Evolutionary conservation across 1,139 yeast genomes (phyloP).

Genomic region (Suhomyces ambrosiae): DNA sequence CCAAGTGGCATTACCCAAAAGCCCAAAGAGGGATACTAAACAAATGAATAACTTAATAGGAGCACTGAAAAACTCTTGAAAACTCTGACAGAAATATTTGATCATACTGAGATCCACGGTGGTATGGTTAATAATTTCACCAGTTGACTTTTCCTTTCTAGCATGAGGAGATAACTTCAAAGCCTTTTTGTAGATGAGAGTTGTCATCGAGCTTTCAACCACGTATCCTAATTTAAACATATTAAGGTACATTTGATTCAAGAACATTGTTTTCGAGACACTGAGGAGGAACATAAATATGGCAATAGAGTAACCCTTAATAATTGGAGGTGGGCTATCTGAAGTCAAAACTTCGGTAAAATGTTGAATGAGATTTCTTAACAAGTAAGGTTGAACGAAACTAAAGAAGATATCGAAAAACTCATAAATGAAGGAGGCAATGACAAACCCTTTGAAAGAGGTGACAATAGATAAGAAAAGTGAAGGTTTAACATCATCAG

Average conservation of each 20-base stretch:
- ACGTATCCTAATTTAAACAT: constrained; percentile 20
- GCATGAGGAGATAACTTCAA: constrained; percentile 30
- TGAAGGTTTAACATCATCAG: constrained; percentile 19
- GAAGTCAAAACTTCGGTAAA: constrained; percentile 15
- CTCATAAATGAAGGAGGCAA: constrained; percentile 13
- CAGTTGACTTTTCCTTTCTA: constrained; percentile 29
- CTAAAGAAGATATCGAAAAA: constrained; percentile 17
- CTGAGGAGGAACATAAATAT: constrained; percentile 21
- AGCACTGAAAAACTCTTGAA: constrained; percentile 24
- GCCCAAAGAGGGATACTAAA: constrained; percentile 24
- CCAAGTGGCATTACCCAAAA: constrained; percentile 29
- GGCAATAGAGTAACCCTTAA: constrained; percentile 25
- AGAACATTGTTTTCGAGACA: constrained; percentile 19
- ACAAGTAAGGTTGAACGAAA: constrained; percentile 26
- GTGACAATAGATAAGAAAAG: constrained; percentile 19
- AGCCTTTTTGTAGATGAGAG: constrained; percentile 29
- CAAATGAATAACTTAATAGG: constrained; percentile 25
- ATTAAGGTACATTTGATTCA: constrained; percentile 24
- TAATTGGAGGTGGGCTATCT: constrained; percentile 24
- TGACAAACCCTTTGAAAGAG: constrained; percentile 16
- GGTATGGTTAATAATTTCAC: constrained; percentile 33
- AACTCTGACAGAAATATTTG: constrained; percentile 20
- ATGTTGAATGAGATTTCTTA: constrained; percentile 25
- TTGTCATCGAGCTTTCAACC: constrained; percentile 25
- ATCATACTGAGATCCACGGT: constrained; percentile 26